phyloP scores from a whole-genome alignment of 805 yeast species.

The Hanseniaspora taiwanica region DNA sequence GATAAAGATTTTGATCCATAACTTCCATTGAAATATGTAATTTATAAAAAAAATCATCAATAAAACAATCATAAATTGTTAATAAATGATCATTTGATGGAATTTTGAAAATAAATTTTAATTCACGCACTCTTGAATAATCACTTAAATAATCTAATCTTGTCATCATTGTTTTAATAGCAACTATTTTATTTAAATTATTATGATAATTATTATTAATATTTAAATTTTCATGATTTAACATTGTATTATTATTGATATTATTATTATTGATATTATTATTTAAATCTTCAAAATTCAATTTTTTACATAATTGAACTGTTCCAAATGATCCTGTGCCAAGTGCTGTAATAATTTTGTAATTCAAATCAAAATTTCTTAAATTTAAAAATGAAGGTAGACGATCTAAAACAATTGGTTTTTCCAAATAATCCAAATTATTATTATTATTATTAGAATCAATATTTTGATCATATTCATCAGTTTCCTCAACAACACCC shows the following conservation, averaged over 20 bases:
- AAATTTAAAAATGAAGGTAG: constrained; percentile 10
- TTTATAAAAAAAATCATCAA: constrained; percentile 45
- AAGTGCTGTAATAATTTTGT: constrained; percentile 37
- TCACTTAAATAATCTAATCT: constrained; percentile 39
- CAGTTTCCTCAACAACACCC: not conserved
- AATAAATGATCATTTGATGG: constrained; percentile 63
- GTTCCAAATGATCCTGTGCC: constrained; percentile 72
- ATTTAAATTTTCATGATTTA: constrained; percentile 24
- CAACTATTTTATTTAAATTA: constrained; percentile 38
- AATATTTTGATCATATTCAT: not conserved
- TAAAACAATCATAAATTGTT: constrained; percentile 64
- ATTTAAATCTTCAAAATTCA: constrained; percentile 9
- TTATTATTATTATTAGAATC: not conserved
- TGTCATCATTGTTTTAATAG: constrained; percentile 68
- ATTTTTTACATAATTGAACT: constrained; percentile 48
- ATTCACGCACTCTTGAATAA: constrained; percentile 49
- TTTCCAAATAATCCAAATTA: not conserved
- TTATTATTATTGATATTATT: not conserved
- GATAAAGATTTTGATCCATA: constrained; percentile 71
- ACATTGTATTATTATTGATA: constrained; percentile 27
- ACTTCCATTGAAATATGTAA: constrained; percentile 82
- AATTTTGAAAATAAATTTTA: constrained; percentile 50
- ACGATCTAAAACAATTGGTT: constrained; percentile 5
- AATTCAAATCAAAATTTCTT: constrained; percentile 29
- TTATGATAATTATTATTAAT: constrained; percentile 21